Evolutionary conservation across 495 filamentous ascomycete species (phyloP), one percentile per base, ranked within the genome.

Genomic region (Aspergillus nidulans): DNA sequence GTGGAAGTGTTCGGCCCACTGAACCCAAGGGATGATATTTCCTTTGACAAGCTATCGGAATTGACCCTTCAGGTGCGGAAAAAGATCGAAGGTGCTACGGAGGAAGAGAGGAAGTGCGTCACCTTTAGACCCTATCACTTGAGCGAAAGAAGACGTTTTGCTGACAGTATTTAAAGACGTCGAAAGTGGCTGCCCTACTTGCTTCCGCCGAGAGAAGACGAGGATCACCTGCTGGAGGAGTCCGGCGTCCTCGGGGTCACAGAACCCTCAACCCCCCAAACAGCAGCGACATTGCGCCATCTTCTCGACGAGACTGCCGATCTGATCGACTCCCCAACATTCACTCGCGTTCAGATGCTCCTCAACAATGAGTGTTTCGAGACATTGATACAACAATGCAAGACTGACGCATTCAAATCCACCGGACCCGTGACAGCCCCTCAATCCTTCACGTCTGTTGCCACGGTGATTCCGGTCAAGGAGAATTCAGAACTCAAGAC

Each of bases 291-390:
- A 42, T 82, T 97, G 59, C 88, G 92, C 46, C 85, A 88, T 49
- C 81, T 99, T n/a, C 77, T 98, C 1, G 91, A 97, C 63, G 94
- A 97, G 71, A 97, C 94, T 9, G 87, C 94, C 19, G 94, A 98
- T 69, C 78, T 97, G 16, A 88, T 98, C 60, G 95, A 98, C 53
- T 96, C 92, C 0, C 95, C 95, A 0, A 79, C 86, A 18, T 96
- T 97, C 69, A 80, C 85, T 6, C 84, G 85, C 55, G 90, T 97
- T 28, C 72, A 94, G 39, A 90, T 88, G 7, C 82, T 87, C 55
- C 82, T 97, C 52, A 87, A 97, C 57, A 91, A 97, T 66, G 82
- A 91, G 40, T 85, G 84, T 7, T 97, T 96, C 75, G 86, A 86
- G 5, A 80, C 84, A 2, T 77, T 99, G 6, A 75, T 95, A 19